Conservation (phyloP, 2,329 filamentous ascomycete species). For the Aspergillus sp. region DNA sequence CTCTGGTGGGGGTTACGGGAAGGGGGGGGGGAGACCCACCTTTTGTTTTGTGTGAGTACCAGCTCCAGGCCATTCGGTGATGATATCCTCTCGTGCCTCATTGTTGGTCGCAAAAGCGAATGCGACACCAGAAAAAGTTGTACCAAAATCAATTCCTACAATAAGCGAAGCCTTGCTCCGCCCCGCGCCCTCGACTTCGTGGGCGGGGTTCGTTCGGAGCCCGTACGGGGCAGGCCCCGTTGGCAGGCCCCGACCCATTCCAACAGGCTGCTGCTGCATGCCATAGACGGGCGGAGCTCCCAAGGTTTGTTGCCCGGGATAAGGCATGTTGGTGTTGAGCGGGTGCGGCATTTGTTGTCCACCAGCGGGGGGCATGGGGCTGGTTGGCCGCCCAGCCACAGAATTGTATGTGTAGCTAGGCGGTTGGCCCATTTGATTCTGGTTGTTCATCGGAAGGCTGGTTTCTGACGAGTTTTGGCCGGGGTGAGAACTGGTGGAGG, state of each 20-base stretch:
- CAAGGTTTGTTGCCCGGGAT: slow-evolving; percentile 45
- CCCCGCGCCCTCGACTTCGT: slow-evolving; percentile 82
- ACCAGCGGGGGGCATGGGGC: slow-evolving; percentile 49
- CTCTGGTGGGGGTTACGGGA: neutral
- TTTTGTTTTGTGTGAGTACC: slow-evolving; percentile 99
- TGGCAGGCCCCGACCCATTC: slow-evolving; percentile 26
- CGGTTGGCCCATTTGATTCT: slow-evolving; percentile 58
- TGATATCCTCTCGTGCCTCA: slow-evolving; percentile 97
- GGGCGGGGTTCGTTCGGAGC: slow-evolving; percentile 32
- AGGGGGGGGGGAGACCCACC: slow-evolving; percentile 52
- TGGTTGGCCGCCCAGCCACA: slow-evolving; percentile 49
- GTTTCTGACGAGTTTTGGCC: slow-evolving; percentile 48
- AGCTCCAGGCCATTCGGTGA: slow-evolving; percentile 97
- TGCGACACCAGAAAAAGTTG: slow-evolving; percentile 95
- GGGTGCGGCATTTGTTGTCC: slow-evolving; percentile 44
- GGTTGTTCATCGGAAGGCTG: slow-evolving; percentile 57
- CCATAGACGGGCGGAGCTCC: slow-evolving; percentile 47
- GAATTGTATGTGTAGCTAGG: slow-evolving; percentile 63
- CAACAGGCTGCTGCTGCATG: slow-evolving; percentile 39
- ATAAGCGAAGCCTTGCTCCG: slow-evolving; percentile 96
- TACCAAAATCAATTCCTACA: slow-evolving; percentile 98
- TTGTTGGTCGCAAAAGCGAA: slow-evolving; percentile 94
- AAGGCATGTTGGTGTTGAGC: slow-evolving; percentile 56
- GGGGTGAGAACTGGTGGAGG: slow-evolving; percentile 36
- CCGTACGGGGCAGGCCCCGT: slow-evolving; percentile 27